These are phyloP conservation scores for Coemansia sp. DNA, from an alignment of 192 early-diverging fungal species.

Conservation along the genomic window DNA sequence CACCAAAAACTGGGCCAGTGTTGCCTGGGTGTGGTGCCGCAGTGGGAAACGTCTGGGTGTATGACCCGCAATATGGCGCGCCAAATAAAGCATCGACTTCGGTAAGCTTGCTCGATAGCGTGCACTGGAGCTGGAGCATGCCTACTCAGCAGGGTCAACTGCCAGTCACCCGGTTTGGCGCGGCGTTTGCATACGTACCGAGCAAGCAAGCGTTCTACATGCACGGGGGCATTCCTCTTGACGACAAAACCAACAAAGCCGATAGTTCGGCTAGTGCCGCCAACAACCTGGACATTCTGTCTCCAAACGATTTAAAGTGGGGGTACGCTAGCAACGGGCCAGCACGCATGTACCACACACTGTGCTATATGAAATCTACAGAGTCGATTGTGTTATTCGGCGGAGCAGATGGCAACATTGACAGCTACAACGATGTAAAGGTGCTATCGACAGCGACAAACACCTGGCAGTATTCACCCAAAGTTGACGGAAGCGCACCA, in stretches of 20 bases:
- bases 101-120: conserved; percentile 47
- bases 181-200: conserved; percentile 38
- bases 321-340: conserved; percentile 61
- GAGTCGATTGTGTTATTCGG: conserved; percentile 66
- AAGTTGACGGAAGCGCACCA: conserved; percentile 49
- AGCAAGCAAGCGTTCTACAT: conserved; percentile 41
- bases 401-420: conserved; percentile 57
- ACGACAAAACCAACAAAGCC: conserved; percentile 27
- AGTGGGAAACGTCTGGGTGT: conserved; percentile 38
- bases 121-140: conserved; percentile 55
- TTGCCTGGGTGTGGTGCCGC: conserved; percentile 48
- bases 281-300: conserved; percentile 53
- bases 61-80: conserved; percentile 36
- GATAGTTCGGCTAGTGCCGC: conserved; percentile 25
- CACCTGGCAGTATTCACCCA: conserved; percentile 57
- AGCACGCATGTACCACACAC: conserved; percentile 55
- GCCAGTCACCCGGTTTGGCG: conserved; percentile 41
- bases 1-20: conserved; percentile 36
- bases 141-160: conserved; percentile 44
- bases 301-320: conserved; percentile 59
- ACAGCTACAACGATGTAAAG: conserved; percentile 56
- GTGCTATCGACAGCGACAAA: conserved; percentile 54
- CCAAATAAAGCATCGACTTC: conserved; percentile 20
- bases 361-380: conserved; percentile 59
- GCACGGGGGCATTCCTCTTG: conserved; percentile 51